Base-by-base conservation (phyloP, 2,329 filamentous ascomycete genomes). In the Hypoxylon sp. region DNA sequence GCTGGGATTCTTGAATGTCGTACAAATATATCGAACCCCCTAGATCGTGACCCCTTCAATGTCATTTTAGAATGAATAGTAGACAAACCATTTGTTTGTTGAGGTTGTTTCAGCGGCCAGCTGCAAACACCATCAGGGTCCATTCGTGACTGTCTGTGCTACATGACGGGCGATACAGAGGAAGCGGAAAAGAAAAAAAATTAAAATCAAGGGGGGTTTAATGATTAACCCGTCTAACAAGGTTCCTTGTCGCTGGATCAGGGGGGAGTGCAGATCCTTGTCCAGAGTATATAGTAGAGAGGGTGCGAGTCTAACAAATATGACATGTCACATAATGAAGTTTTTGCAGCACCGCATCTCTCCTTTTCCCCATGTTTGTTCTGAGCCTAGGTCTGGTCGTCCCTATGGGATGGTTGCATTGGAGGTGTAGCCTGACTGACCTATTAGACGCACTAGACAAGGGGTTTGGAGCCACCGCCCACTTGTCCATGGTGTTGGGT, bases 301-400 rank as follows among this genome's bases (percentile, higher is more conserved):
- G 67, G 71, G 71, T 61, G 71, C 69, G 63, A 66, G 54, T 59
- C 57, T 71, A 73, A 57, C 65, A 69, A 70, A 73, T 47, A 29
- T 71, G 69, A 73, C 60, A 67, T 31, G 58, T 73, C 67, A 71
- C 59, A 67, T 69, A 59, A 52, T 33, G 42, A 39, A 60, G 47
- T 13, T 33, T 59, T 48, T 35, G 55, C 57, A 52, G 57, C n/a
- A 52, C 50, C 60, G 31, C 50, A 48, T 66, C 44, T 61, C 29
- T 59, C 42, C 50, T 48, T 44, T 54, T 39, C 47, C 37, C 57
- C 57, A 59, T 64, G 63, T 64, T 67, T 69, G 63, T 54, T 52
- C 39, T 42, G 39, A 58, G 29, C 55, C 52, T 31, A 60, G 44
- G 51, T 67, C 42, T 29, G 35, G 10, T 62, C 13, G 33, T 24